Percentiles rank a stretch among this genome's conserved stretches.
Evolutionary conservation across 176 grass and related monocot genomes (phyloP).

Genomic region (Carex pumila): DNA sequence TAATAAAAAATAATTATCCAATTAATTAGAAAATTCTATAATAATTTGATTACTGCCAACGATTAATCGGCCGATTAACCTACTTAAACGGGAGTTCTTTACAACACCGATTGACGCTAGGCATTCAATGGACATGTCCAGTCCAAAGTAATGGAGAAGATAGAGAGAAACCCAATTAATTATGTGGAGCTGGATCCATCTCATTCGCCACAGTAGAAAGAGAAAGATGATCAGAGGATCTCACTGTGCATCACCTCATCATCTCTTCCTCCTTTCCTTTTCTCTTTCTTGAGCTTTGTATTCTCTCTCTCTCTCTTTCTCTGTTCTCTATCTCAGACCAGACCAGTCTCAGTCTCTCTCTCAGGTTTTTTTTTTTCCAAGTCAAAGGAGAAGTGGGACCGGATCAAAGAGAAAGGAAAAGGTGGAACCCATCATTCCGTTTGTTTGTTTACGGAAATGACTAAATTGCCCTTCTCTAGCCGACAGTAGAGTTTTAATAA

Average conservation of each 20-base stretch:
- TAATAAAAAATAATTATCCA: too few species aligned
- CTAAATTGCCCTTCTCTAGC: constrained; percentile 31
- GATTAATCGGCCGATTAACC: too few species aligned
- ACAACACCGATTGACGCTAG: too few species aligned
- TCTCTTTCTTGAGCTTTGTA: constrained; percentile 16
- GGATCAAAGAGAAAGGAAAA: constrained; percentile 80
- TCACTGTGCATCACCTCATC: constrained; percentile 15
- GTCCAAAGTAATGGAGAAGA: not conserved
- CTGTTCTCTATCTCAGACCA: not conserved
- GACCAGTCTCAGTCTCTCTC: constrained; percentile 29
- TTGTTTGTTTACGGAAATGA: constrained; percentile 32
- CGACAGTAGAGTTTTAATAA: too few species aligned
- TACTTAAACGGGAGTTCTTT: too few species aligned
- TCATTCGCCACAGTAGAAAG: not conserved
- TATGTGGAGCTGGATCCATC: not conserved
- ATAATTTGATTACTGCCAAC: too few species aligned
- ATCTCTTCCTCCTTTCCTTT: not conserved
- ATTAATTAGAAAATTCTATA: too few species aligned
- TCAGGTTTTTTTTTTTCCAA: constrained; percentile 25
- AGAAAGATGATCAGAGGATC: constrained; percentile 16
- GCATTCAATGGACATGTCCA: not conserved
- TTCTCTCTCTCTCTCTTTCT: not conserved
- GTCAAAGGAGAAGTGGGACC: constrained; percentile 61
- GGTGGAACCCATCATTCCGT: constrained; percentile 61
- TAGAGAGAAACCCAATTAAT: not conserved